Base-by-base conservation (phyloP, 805 yeast genomes). In the Starmera dryadoides region DNA sequence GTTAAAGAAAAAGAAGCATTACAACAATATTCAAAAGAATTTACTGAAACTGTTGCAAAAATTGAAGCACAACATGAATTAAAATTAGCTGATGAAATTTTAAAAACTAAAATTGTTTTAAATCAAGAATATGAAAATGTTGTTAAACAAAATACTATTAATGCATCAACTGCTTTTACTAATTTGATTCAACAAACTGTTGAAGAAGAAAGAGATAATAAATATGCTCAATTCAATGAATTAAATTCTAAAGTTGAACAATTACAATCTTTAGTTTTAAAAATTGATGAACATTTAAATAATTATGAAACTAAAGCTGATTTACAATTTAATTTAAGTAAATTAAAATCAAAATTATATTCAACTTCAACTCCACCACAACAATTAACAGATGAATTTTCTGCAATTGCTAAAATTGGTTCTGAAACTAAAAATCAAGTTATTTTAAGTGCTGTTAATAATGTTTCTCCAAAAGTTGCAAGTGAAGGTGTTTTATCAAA, bases 181-280 rank as follows among this genome's bases (percentile, higher is more conserved):
- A 65, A 69, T 38, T 66, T 75, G 41, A 68, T 87, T 35, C 57
- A 70, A 34, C 71, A 74, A 39, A 73, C 73, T 42, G 73, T 89
- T 39, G 89, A 82, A 46, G 46, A 58, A 11, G 95, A 84, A 68
- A 80, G 98, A 63, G 70, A 80, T 46, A 86, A 88, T 21, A 80
- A 93, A 56, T 74, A 89, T 51, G 71, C 82, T 35, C 71, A 81
- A 51, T 69, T 93, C 52, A 71, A 72, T 26, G 75, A 77, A 41
- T 69, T 93, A 40, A 67, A 73, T 48, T 45, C 64, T 10, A 71
- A 78, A 50, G 66, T 84, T 37, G 66, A 61, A 20, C 69, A 72
- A 28, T 68, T 91, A 43, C 81, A 76, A 56, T 62, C 69, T 25
- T 65, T 83, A 42, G 81, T 66, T 18, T 48, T 59, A 25, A 51